Conservation (phyloP, 2,329 filamentous ascomycete genomes). For the Epicoccum sorghinum region DNA sequence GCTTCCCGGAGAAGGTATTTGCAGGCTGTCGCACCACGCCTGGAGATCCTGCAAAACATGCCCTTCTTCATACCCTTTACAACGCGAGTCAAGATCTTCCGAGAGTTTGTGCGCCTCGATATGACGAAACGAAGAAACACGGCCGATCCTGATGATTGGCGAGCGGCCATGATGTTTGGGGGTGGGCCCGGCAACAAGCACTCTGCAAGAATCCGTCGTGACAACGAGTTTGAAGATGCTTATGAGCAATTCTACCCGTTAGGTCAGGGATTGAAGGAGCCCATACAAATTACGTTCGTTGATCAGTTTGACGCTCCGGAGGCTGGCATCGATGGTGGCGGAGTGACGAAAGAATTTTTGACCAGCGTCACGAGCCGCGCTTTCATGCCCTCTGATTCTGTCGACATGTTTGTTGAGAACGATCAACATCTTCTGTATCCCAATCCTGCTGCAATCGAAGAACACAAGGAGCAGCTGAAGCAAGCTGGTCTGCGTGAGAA, state of each 20-base stretch:
- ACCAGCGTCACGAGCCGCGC: constrained; percentile 87
- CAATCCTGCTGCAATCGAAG: constrained; percentile 78
- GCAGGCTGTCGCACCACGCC: constrained; percentile 79
- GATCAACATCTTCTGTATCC: constrained; percentile 87
- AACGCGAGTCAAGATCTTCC: constrained; percentile 88
- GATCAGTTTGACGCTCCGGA: constrained; percentile 87
- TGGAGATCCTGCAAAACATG: constrained; percentile 94
- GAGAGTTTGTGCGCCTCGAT: constrained; percentile 87
- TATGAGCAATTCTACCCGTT: constrained; percentile 81
- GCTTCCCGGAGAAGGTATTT: constrained; percentile 73
- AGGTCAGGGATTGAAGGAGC: constrained; percentile 85
- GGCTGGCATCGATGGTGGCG: constrained; percentile 94
- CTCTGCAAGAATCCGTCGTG: constrained; percentile 79
- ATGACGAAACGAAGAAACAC: constrained; percentile 73
- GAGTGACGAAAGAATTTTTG: constrained; percentile 96
- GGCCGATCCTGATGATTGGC: constrained; percentile 77
- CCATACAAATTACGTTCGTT: constrained; percentile 95
- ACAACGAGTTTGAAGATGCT: constrained; percentile 83
- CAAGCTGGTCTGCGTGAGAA: constrained; percentile 59
- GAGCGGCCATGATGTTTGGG: constrained; percentile 58
- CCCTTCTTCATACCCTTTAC: constrained; percentile 96
- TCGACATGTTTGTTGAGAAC: constrained; percentile 79
- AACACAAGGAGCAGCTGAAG: constrained; percentile 65
- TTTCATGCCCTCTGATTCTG: constrained; percentile 64
- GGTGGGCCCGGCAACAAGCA: constrained; percentile 55